phyloP scores from a whole-genome alignment of 1,284 basidiomycete genomes.

The Fomitopsis palustris region DNA sequence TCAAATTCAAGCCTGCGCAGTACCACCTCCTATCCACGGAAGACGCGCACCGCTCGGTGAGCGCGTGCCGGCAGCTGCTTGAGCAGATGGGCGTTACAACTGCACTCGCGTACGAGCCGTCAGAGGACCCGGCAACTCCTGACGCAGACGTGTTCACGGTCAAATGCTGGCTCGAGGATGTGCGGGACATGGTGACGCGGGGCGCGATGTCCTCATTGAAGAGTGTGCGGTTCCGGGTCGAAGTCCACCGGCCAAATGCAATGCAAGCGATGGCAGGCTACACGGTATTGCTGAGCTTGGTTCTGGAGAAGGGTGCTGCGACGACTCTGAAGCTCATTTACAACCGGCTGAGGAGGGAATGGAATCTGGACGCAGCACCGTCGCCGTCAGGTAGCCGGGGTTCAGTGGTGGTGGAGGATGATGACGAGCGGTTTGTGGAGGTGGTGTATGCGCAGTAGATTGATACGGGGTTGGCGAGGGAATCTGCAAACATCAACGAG shows the following conservation, averaged over 20 bases:
- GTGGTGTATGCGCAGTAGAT: conserved; percentile 24
- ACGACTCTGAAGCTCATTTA: conserved; percentile 78
- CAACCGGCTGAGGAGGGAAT: conserved; percentile 63
- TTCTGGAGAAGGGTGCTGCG: conserved; percentile 84
- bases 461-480: background rate
- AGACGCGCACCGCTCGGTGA: conserved; percentile 66
- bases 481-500: background rate
- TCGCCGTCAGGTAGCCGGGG: conserved; percentile 14
- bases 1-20: conserved; percentile 77
- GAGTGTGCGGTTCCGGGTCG: conserved; percentile 75
- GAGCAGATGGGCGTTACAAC: conserved; percentile 70
- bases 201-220: conserved; percentile 59
- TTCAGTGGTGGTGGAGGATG: conserved; percentile 17
- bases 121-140: conserved; percentile 39
- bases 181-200: conserved; percentile 41
- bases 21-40: conserved; percentile 64
- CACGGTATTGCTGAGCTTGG: conserved; percentile 58
- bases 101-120: conserved; percentile 60
- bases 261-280: conserved; percentile 45
- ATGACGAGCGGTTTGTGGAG: conserved; percentile 30
- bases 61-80: conserved; percentile 72
- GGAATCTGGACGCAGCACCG: conserved; percentile 54
- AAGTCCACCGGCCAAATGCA: conserved; percentile 49
- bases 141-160: conserved; percentile 33
- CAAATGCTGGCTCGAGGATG: conserved; percentile 65